Evolutionary conservation across 106 monocot species (phyloP).

Genomic region (Platanthera guangdongensis): DNA sequence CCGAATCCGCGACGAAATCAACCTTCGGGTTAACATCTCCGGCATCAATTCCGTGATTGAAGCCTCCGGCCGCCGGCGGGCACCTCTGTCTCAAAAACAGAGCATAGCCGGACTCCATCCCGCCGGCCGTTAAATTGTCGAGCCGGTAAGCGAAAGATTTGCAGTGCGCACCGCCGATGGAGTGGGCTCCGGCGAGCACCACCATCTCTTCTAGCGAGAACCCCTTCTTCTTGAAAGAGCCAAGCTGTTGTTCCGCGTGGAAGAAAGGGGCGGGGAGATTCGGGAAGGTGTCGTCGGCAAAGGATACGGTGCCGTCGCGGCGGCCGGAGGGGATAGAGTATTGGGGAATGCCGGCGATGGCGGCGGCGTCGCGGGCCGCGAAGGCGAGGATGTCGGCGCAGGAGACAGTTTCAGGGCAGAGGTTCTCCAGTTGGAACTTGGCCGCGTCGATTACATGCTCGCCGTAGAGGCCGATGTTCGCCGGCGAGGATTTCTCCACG

Average conservation of each 20-base stretch:
- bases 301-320: slow-evolving; percentile 31
- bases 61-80: background rate
- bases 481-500: slow-evolving; percentile 27
- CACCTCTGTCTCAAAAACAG: slow-evolving; percentile 15
- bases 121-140: slow-evolving; percentile 12
- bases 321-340: slow-evolving; percentile 40
- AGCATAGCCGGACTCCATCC: slow-evolving; percentile 1
- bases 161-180: slow-evolving; percentile 47
- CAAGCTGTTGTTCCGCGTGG: background rate
- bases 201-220: slow-evolving; percentile 34
- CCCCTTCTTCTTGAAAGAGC: slow-evolving; percentile 21
- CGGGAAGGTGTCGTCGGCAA: background rate
- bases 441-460: slow-evolving; percentile 24
- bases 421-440: slow-evolving; percentile 16
- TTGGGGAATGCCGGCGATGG: slow-evolving; percentile 12
- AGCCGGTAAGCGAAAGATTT: slow-evolving; percentile 18
- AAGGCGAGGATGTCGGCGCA: slow-evolving; percentile 55
- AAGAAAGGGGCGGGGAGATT: slow-evolving; percentile 20
- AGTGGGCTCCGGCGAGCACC: slow-evolving; percentile 42
- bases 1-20: background rate
- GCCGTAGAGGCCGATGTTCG: slow-evolving; percentile 19
- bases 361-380: slow-evolving; percentile 34
- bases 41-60: background rate
- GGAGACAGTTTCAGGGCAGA: slow-evolving; percentile 30
- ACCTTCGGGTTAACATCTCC: background rate